phyloP scores from a whole-genome alignment of 2,329 filamentous ascomycete species.

The Monosporascus sp. region DNA sequence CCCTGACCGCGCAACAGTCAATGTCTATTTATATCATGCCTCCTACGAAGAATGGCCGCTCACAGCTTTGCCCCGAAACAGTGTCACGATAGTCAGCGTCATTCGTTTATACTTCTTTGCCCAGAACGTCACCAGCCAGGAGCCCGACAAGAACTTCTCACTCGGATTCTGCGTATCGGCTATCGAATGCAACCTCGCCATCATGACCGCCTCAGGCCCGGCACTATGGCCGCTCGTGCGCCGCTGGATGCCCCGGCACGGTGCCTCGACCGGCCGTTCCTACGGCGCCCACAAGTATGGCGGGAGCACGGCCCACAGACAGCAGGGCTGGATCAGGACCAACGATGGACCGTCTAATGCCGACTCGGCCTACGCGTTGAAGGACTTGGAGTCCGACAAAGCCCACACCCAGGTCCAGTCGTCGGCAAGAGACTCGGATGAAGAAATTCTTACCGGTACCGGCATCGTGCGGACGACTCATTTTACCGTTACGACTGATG shows the following conservation, averaged over 20 bases:
- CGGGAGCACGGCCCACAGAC: constrained; percentile 2
- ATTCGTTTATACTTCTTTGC: constrained; percentile 23
- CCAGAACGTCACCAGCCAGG: constrained; percentile 13
- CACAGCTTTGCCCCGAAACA: constrained; percentile 2
- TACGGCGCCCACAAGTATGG: constrained; percentile 13
- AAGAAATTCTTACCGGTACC: constrained; percentile 15
- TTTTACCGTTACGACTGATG: constrained; percentile 9
- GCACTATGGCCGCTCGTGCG: constrained; percentile 33
- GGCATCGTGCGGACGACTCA: constrained; percentile 13
- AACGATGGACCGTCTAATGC: constrained; percentile 5
- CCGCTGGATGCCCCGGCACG: constrained; percentile 20
- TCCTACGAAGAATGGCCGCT: neutral
- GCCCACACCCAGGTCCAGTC: constrained; percentile 9
- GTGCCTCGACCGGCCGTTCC: constrained; percentile 16
- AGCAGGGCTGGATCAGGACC: constrained; percentile 14
- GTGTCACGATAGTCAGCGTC: constrained; percentile 23
- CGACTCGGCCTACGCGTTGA: constrained; percentile 6
- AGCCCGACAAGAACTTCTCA: constrained; percentile 22
- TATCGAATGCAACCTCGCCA: constrained; percentile 34
- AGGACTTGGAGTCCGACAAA: constrained; percentile 7
- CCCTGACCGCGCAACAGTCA: neutral
- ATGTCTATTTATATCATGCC: neutral
- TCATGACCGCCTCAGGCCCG: constrained; percentile 32
- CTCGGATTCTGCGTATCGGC: constrained; percentile 26
- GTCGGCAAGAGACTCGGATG: constrained; percentile 11